Evolutionary conservation across 345 rosid genomes (phyloP), one percentile per base, ranked within the genome.

Genomic region (Populus davidiana): DNA sequence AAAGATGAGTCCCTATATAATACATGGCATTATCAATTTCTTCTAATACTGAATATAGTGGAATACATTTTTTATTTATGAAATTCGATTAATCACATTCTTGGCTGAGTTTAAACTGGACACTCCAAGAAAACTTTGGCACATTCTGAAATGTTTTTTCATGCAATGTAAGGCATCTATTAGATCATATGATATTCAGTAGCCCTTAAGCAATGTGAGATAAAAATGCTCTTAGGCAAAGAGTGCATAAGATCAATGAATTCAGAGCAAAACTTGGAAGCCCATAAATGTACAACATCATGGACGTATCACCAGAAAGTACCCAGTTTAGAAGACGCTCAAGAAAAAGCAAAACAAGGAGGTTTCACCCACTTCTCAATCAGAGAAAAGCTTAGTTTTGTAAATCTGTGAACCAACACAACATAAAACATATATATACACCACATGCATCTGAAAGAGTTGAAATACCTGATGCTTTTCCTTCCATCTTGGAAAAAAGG

Each of bases 401-500:
- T 20, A 73, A 61, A 72, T 31, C 52, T 21, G 49, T 6, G 33
- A 47, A 8, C 29, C 68, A 16, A 9, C 69, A 64, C 23, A 43
- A 6, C 13, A 41, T 56, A n/a, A 41, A 41, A 52, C 20, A 18
- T 0, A 21, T 52, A 10, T 31, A 25, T 21, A 6, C 36, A 44
- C 14, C 33, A 25, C 38, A 31, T 23, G 14, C 18, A 52, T 67
- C 35, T 29, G 66, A 4, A 56, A n/a, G 35, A 7, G 16, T 12
- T 8, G 9, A 36, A 76, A 35, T 81, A 92, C 99, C 94, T 93
- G 99, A 85, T 96, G 99, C 75, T 96, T 96, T 86, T 96, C 99
- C 83, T 96, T 93, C 99, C 99, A 96, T 80, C 98, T 87, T 38
- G 99, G 97, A 80, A 96, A 93, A 86, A 93, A 96, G 75, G 94